Conservation (phyloP, 1,139 yeast genomes). For the Pichia sp. region DNA sequence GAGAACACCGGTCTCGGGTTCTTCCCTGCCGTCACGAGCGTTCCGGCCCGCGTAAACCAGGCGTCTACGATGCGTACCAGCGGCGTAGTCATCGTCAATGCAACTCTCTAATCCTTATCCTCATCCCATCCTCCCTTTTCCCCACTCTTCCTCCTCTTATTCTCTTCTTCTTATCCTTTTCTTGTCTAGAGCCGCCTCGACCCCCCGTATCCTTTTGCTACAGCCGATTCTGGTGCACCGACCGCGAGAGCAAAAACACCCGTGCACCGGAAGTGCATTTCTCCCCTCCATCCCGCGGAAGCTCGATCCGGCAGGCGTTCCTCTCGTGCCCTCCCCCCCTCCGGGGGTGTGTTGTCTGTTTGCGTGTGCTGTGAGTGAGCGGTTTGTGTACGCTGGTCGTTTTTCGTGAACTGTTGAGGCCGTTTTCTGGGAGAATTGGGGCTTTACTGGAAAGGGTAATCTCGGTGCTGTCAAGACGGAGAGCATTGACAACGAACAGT, state of each 20-base stretch:
- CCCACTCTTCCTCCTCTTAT: too few species aligned
- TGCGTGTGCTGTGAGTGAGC: neutral
- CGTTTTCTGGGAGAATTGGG: neutral
- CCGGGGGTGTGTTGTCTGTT: neutral
- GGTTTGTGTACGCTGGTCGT: neutral
- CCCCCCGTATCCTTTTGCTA: too few species aligned
- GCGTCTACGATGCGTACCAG: constrained; percentile 9
- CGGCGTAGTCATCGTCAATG: neutral
- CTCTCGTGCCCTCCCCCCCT: neutral
- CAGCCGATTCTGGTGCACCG: too few species aligned
- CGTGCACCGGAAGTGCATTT: too few species aligned
- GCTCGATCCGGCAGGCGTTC: neutral
- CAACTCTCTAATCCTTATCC: too few species aligned
- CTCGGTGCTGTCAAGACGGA: neutral
- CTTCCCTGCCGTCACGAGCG: neutral
- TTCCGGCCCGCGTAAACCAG: constrained; percentile 8
- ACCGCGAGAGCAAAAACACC: too few species aligned
- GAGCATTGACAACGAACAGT: neutral
- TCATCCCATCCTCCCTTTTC: too few species aligned
- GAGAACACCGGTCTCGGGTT: constrained; percentile 20
- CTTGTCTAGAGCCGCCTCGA: too few species aligned
- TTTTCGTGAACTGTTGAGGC: neutral
- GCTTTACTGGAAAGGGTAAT: neutral
- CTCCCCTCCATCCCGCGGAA: neutral
- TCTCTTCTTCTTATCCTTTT: too few species aligned